Evolutionary conservation across 1,284 basidiomycete species (phyloP).

Genomic region (Tetrapyrgos nigripes): DNA sequence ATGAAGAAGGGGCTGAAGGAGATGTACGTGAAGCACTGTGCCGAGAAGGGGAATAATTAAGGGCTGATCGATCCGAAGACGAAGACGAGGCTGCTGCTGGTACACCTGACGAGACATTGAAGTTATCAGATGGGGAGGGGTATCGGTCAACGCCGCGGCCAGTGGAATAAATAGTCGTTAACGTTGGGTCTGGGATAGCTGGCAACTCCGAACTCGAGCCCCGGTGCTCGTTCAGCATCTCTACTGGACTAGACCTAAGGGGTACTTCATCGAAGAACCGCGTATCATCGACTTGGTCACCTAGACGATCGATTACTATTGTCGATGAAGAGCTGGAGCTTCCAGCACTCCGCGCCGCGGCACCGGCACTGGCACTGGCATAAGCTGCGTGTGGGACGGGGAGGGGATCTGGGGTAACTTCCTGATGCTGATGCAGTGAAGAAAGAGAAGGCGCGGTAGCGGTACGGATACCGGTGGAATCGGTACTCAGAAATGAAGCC

Average conservation of each 20-base stretch:
- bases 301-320: neutral
- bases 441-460: neutral
- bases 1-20: no score
- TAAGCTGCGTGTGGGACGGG: neutral
- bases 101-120: no score
- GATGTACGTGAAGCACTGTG: no score
- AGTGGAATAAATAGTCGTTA: neutral
- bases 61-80: no score
- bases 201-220: no score
- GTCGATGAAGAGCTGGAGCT: neutral
- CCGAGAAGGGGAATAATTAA: no score
- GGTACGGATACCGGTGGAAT: neutral
- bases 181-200: neutral
- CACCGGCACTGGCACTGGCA: no score
- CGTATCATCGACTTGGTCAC: neutral
- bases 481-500: neutral
- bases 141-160: no score
- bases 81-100: no score
- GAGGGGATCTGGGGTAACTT: neutral
- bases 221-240: neutral
- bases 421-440: neutral
- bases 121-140: no score
- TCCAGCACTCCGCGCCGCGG: no score
- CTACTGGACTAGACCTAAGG: neutral
- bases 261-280: neutral